phyloP scores from a whole-genome alignment of 192 early-diverging fungal genomes.

The Chytriomyces confervae region DNA sequence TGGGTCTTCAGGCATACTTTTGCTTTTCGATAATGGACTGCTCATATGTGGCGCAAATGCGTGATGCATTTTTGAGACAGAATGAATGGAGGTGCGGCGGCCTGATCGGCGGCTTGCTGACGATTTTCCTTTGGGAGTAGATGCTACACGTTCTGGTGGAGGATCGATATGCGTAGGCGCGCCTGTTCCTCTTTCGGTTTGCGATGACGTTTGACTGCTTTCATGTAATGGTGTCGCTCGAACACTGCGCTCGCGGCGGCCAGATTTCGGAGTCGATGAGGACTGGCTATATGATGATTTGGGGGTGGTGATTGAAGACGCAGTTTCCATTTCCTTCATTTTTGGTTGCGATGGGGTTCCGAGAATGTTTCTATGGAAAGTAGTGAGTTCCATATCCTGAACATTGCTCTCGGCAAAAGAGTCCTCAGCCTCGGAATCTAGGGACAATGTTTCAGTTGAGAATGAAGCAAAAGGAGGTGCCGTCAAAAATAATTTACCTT shows the following conservation, averaged over 20 bases:
- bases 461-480: not conserved
- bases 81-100: no score
- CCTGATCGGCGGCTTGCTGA: not conserved
- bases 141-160: not conserved
- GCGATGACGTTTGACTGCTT: not conserved
- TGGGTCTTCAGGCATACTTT: not conserved
- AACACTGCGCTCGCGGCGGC: not conserved
- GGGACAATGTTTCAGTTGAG: not conserved
- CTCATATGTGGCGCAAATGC: not conserved
- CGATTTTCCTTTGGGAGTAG: not conserved
- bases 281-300: not conserved
- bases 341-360: not conserved
- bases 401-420: not conserved
- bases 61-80: not conserved
- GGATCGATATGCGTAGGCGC: not conserved
- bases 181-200: not conserved
- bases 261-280: not conserved
- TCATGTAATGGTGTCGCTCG: not conserved
- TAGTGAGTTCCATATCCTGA: slow-evolving; percentile 9
- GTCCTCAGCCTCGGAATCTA: slow-evolving; percentile 9
- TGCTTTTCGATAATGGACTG: not conserved
- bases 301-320: not conserved
- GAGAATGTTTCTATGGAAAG: not conserved
- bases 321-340: not conserved
- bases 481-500: no score